Evolutionary conservation across 176 grass and related monocot genomes (phyloP).

Genomic region (Zizania latifolia): DNA sequence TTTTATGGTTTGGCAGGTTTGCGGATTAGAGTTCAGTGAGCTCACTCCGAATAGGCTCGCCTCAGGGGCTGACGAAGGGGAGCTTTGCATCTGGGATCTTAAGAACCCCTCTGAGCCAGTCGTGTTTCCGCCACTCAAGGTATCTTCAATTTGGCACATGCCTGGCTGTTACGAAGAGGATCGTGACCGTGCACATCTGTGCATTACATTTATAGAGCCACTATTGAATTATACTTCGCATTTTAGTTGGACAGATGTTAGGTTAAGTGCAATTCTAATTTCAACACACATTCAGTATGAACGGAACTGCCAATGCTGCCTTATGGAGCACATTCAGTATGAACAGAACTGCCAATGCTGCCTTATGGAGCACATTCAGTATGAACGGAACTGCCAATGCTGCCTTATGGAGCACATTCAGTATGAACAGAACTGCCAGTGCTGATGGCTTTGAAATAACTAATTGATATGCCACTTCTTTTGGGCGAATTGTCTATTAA

Average conservation of each 20-base stretch:
- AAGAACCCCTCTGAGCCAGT: conserved; percentile 63
- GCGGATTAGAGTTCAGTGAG: conserved; percentile 80
- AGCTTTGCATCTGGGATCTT: conserved; percentile 94
- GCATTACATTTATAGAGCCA: neutral
- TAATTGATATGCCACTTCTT: neutral
- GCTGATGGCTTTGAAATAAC: neutral
- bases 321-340: neutral
- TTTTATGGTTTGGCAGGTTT: conserved; percentile 46
- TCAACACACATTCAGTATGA: neutral
- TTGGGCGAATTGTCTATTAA: neutral
- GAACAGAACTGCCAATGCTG: conserved; percentile 3
- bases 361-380: neutral
- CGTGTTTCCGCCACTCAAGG: conserved; percentile 77
- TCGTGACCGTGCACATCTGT: neutral
- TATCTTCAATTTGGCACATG: conserved; percentile 20
- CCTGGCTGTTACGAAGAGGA: neutral
- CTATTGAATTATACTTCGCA: neutral
- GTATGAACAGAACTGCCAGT: conserved; percentile 2
- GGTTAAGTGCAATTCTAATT: conserved; percentile 15
- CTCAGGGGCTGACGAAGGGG: conserved; percentile 86
- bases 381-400: conserved; percentile 5
- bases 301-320: conserved; percentile 1
- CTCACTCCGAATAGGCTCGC: conserved; percentile 70
- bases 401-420: neutral
- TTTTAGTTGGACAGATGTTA: neutral